These are phyloP conservation scores for Mycena kentingensis DNA, from an alignment of 768 basidiomycete species.

Conservation along the genomic window DNA sequence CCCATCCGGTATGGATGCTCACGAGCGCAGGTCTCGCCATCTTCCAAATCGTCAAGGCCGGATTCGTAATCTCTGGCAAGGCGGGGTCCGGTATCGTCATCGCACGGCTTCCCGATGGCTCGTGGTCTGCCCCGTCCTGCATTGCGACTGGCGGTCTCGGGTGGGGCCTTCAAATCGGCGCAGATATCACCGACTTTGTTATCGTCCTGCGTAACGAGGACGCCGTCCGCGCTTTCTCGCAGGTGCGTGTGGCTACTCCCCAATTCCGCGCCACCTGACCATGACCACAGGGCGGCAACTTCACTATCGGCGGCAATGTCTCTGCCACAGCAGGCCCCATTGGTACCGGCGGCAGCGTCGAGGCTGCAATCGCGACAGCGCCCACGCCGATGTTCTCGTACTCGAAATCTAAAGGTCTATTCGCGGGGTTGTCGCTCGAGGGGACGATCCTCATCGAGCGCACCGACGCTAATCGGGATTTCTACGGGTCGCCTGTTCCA, in stretches of 20 bases:
- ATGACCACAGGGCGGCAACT: conserved; percentile 91
- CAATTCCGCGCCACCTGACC: too few species aligned
- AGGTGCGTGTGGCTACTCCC: too few species aligned
- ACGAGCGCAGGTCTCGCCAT: conserved; percentile 77
- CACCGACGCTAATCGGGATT: conserved; percentile 94
- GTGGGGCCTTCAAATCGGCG: conserved; percentile 94
- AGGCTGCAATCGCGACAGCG: conserved; percentile 75
- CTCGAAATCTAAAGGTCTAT: conserved; percentile 95
- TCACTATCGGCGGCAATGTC: conserved; percentile 91
- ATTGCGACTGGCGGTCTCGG: conserved; percentile 95
- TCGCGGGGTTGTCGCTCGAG: conserved; percentile 92
- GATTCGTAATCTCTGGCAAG: conserved; percentile 94
- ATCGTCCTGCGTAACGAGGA: conserved; percentile 97
- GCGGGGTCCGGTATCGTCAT: conserved; percentile 93
- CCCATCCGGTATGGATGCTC: conserved; percentile 1
- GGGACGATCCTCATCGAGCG: conserved; percentile 93
- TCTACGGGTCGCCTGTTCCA: conserved; percentile 90
- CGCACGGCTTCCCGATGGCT: conserved; percentile 89
- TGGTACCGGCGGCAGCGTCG: conserved; percentile 90
- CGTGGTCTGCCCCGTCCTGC: conserved; percentile 96
- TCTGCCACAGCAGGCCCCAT: conserved; percentile 89
- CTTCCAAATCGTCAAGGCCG: conserved; percentile 92
- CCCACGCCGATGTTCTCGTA: conserved; percentile 98
- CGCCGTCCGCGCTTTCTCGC: conserved; percentile 94
- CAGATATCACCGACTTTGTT: conserved; percentile 94